phyloP scores from a whole-genome alignment of 495 filamentous ascomycete genomes.

The Xylaria curta region DNA sequence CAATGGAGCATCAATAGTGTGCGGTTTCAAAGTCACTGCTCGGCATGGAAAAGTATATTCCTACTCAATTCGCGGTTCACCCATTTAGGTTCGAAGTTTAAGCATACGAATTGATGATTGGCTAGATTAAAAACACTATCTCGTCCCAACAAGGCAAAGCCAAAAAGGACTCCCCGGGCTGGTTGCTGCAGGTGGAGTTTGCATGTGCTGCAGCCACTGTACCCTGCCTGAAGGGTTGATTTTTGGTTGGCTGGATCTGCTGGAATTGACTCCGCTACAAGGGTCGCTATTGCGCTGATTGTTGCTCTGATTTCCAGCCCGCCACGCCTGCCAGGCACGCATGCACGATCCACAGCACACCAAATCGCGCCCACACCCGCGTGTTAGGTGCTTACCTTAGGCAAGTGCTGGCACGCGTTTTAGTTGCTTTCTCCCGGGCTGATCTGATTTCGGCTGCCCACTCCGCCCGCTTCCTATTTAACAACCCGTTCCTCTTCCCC shows the following conservation, averaged over 20 bases:
- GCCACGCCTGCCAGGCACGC: conserved; percentile 10
- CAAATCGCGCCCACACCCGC: conserved; percentile 17
- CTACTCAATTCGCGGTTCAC: neutral
- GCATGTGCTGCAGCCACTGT: conserved; percentile 8
- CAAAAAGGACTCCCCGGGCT: conserved; percentile 3
- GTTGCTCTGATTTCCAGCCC: conserved; percentile 16
- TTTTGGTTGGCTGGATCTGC: conserved; percentile 17
- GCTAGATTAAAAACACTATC: conserved; percentile 23
- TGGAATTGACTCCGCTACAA: neutral
- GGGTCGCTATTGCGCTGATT: conserved; percentile 13
- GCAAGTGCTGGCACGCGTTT: neutral
- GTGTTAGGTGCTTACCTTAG: neutral
- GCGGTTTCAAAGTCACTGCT: neutral
- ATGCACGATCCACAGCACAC: conserved; percentile 5
- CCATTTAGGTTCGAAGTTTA: neutral
- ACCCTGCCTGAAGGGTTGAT: conserved; percentile 3
- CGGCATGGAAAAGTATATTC: neutral
- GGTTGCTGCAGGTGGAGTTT: conserved; percentile 10
- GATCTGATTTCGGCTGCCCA: conserved; percentile 51
- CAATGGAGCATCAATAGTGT: neutral
- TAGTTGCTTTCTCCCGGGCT: conserved; percentile 31
- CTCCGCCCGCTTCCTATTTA: conserved; percentile 46
- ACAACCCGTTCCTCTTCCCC: conserved; percentile 52
- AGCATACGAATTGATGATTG: conserved; percentile 40
- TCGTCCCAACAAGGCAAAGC: conserved; percentile 18